Base-by-base conservation (phyloP, 176 grass and related monocot genomes). In the Leersia perrieri region DNA sequence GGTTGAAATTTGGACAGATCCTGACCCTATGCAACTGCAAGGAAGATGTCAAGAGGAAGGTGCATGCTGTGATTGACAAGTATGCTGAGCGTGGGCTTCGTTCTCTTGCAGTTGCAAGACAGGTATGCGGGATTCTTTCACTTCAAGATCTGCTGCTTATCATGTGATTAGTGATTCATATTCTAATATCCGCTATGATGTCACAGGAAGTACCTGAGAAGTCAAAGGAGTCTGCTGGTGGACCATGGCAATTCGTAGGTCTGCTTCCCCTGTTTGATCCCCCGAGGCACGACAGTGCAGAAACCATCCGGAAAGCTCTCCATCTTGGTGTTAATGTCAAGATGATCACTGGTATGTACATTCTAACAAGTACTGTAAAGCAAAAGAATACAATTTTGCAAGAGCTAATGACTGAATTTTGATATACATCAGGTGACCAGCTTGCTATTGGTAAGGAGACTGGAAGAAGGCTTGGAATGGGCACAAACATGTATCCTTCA, bases 401-500 rank as follows among this genome's bases (percentile, higher is more conserved):
- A 60, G 42, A 0, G 20, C 33, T 87, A 33, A 83, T 67, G 14
- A 3, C 68, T 3, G 33, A 14, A 1, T 38, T 63, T 33, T 68
- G 29, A 32, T 84, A 2, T 83, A 68, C 63, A 79, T 88, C 84
- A 98, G 96, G 97, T 80, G 97, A 99, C 64, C 97, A 99, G 47
- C 92, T 99, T 81, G 93, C 97, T 10, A 99, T 99, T 84, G 97
- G 88, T 22, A 99, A 99, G 82, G 97, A 99, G 83, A 99, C 97
- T 0, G 97, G 97, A 61, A 82, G 97, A 76, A 99, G 97, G 73
- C 97, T 99, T 74, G 97, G 97, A 62, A 99, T 99, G 97, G 97
- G 97, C 39, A 92, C 92, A 51, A 99, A 99, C 91, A 99, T 99
- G 97, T 96, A 99, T 80, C 97, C 97, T 84, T 99, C 97, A 69